These are phyloP conservation scores for Lachnellula arida DNA, from an alignment of 2,329 filamentous ascomycete genomes.

Conservation along the genomic window DNA sequence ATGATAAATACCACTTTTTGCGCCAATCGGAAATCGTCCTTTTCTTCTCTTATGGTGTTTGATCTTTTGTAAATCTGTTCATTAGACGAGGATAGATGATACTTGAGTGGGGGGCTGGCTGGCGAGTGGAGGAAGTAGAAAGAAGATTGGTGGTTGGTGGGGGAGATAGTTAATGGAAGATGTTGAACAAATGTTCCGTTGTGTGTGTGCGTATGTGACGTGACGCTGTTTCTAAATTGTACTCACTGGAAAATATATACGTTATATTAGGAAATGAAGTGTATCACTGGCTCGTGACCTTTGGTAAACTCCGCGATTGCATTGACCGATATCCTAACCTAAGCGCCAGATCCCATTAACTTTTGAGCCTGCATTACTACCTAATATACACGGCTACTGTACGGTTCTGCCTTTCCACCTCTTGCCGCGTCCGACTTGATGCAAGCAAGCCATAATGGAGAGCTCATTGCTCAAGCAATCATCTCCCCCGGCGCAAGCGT, in stretches of 20 bases:
- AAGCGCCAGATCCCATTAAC: too few species aligned
- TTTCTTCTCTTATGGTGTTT: neutral
- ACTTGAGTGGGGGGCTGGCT: neutral
- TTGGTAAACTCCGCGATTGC: too few species aligned
- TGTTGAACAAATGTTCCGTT: neutral
- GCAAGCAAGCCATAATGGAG: too few species aligned
- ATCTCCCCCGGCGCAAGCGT: conserved; percentile 26
- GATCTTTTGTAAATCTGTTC: neutral
- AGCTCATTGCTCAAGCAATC: conserved; percentile 17
- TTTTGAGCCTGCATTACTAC: too few species aligned
- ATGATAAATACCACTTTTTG: neutral
- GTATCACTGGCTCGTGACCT: too few species aligned
- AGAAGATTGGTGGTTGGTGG: too few species aligned
- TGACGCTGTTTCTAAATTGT: neutral
- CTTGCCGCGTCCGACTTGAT: too few species aligned
- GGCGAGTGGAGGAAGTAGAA: neutral
- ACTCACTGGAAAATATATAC: neutral
- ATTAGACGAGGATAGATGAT: neutral
- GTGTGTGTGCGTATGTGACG: neutral
- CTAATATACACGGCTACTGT: too few species aligned
- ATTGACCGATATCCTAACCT: too few species aligned
- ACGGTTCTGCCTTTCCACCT: too few species aligned
- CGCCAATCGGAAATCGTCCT: neutral
- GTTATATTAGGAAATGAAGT: neutral
- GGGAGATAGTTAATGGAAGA: neutral